Evolutionary conservation across 805 yeast species (phyloP), one percentile per base, ranked within the genome.

Genomic region (Deakozyma indianensis): DNA sequence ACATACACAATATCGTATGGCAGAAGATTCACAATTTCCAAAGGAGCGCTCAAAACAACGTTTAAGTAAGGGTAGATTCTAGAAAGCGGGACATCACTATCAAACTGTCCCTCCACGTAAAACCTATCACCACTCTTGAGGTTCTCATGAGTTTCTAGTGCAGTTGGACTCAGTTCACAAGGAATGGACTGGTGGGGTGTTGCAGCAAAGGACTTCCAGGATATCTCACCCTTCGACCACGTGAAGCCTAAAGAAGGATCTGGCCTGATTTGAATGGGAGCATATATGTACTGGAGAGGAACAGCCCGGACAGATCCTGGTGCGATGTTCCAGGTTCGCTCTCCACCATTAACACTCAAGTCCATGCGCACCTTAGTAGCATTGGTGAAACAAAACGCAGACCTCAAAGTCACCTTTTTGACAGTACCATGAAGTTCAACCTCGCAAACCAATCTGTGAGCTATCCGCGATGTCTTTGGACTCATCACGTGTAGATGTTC

Each of bases 21-120:
- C 43, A 94, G 60, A 44, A 86, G 65, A 56, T 92, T 92, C 52
- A 83, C 87, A 47, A 92, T 69, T 53, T 83, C 84, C 41, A 92
- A 63, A 0, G 98, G 97, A 0, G 97, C 85, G 0, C 92, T 77
- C 4, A 92, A 64, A 3, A 78, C 71, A 22, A 92, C 64, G 5
- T 69, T 72, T 83, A 90, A 73, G 54, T 84, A 92, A 0, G 98
- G 98, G 56, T 85, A 94, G 1, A 83, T 71, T 47, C 71, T 68
- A 0, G 83, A 73, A 22, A 87, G 64, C 0, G 86, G 87, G 50
- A 84, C 94, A n/a, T 72, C 68, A 16, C 65, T 59, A 50, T 82
- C 77, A 59, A 63, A 81, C 41, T 66, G 61, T 1, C 90, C 86
- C 52, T 75, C 38, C 11, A 32, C 18, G 16, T 11, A 32, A n/a